These are phyloP conservation scores for Ensete ventricosum DNA, from an alignment of 176 grass and related monocot genomes.

Conservation along the genomic window DNA sequence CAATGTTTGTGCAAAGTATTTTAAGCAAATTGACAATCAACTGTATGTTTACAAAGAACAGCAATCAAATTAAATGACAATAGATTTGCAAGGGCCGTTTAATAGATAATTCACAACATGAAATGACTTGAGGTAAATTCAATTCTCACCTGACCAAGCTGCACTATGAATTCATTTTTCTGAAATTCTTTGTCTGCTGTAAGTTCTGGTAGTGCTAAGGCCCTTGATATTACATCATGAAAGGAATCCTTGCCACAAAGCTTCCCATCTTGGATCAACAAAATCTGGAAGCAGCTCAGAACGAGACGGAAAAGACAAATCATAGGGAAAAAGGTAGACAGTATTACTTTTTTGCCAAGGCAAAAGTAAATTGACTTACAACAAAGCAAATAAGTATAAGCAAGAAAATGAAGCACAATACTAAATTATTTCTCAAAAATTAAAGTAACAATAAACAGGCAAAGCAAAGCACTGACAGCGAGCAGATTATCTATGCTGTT, in stretches of 20 bases:
- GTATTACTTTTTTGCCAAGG: background rate
- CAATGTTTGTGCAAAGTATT: slow-evolving; percentile 88
- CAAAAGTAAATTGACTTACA: background rate
- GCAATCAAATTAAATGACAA: background rate
- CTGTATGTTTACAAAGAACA: slow-evolving; percentile 28
- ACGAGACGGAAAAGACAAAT: background rate
- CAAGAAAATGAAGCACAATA: background rate
- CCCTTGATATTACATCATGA: slow-evolving; percentile 79
- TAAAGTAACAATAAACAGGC: background rate
- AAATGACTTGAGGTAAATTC: slow-evolving; percentile 23
- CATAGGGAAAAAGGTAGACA: background rate
- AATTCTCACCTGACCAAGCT: slow-evolving; percentile 77
- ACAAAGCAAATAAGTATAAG: background rate
- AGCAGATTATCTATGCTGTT: too few relatives aligned
- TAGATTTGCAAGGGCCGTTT: background rate
- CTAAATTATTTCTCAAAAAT: background rate
- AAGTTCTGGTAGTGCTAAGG: slow-evolving; percentile 66
- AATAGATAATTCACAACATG: slow-evolving; percentile 4
- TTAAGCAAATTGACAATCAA: slow-evolving; percentile 76
- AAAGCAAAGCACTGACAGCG: background rate
- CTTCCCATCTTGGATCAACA: slow-evolving; percentile 76
- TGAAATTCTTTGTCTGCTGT: slow-evolving; percentile 84
- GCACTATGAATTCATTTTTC: slow-evolving; percentile 89
- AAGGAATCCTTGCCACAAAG: slow-evolving; percentile 70
- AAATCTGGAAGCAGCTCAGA: slow-evolving; percentile 33